A percentile compares a stretch with the other conserved stretches of the same genome.
Evolutionary conservation across 108 stramenopile species (phyloP).

Genomic region (Cyclotella cryptica): DNA sequence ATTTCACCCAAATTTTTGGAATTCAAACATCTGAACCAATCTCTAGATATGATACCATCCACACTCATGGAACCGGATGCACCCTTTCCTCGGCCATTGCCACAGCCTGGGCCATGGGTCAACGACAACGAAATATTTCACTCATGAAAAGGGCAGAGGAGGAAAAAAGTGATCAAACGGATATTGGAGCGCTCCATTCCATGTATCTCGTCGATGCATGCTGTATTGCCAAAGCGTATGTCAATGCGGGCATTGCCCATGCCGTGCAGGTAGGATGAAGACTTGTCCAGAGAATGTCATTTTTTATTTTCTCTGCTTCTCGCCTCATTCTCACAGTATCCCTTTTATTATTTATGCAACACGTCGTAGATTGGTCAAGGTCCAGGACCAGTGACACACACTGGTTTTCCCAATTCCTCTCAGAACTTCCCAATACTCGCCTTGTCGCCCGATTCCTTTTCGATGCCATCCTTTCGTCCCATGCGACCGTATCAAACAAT

Average conservation of each 20-base stretch:
- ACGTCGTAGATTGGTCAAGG: constrained; percentile 66
- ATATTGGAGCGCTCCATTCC: constrained; percentile 52
- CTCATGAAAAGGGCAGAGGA: constrained; percentile 19
- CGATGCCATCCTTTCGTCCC: constrained; percentile 33
- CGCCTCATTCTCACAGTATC: background rate
- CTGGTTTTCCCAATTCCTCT: constrained; percentile 71
- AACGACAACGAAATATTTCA: constrained; percentile 41
- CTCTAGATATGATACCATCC: constrained; percentile 63
- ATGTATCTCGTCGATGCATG: constrained; percentile 79
- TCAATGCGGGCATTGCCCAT: constrained; percentile 77
- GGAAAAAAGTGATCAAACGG: constrained; percentile 34
- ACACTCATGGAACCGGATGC: constrained; percentile 93
- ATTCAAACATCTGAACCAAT: too few species aligned
- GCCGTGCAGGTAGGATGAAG: constrained; percentile 56
- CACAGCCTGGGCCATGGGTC: constrained; percentile 82
- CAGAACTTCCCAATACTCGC: constrained; percentile 71
- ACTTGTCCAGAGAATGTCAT: background rate
- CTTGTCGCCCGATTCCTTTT: constrained; percentile 31
- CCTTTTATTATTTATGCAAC: background rate
- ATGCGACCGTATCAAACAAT: constrained; percentile 47
- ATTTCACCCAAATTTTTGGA: too few species aligned
- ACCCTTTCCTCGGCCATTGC: constrained; percentile 91
- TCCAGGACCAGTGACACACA: constrained; percentile 86
- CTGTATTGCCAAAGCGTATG: constrained; percentile 87
- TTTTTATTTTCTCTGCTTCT: background rate